Conservation (phyloP, 73 alveolate species). For the Tetrahymena elliotti region DNA sequence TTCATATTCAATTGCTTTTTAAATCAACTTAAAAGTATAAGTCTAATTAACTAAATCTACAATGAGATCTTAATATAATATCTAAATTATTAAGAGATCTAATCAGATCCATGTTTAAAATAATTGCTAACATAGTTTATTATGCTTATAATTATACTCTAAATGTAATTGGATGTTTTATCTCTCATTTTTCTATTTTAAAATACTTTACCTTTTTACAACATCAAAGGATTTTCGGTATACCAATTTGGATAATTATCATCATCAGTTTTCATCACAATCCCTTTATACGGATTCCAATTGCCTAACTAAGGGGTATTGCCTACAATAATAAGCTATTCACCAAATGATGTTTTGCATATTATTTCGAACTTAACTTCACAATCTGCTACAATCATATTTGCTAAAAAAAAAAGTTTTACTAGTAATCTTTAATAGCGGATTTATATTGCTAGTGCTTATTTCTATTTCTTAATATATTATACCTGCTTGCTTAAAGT, state of each 20-base stretch:
- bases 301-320: conserved; percentile 23
- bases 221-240: conserved; percentile 1
- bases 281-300: conserved; percentile 36
- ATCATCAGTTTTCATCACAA: conserved; percentile 12
- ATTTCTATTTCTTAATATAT: neutral
- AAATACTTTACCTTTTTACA: neutral
- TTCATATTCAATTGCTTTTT: neutral
- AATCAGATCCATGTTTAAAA: neutral
- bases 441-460: neutral
- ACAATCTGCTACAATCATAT: neutral
- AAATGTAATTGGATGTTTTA: neutral
- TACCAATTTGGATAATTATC: conserved; percentile 30
- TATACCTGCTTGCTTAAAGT: neutral
- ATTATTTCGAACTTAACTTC: conserved; percentile 8
- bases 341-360: conserved; percentile 12
- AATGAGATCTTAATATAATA: neutral
- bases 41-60: neutral
- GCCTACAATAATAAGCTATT: conserved; percentile 19
- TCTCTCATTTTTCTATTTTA: neutral
- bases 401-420: neutral
- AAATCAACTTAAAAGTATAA: no score
- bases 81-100: no score
- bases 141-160: neutral
- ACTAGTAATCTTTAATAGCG: neutral
- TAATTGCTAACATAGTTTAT: neutral